Conservation (phyloP, 2,329 filamentous ascomycete genomes). For the Cordyceps tenuipes region DNA sequence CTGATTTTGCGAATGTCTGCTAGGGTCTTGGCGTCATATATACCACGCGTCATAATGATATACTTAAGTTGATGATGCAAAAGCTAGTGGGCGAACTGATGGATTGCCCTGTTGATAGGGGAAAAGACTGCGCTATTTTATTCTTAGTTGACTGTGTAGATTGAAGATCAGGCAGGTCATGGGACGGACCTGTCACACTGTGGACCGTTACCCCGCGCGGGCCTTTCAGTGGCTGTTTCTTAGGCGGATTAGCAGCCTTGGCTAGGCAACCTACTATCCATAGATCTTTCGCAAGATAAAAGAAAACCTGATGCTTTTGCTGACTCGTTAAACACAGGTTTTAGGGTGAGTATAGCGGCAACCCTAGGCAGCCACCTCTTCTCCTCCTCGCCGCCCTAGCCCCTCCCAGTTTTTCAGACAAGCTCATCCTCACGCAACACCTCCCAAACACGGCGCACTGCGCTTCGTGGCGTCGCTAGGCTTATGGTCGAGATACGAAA, state of each 20-base stretch:
- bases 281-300: not conserved
- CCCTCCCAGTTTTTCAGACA: not conserved
- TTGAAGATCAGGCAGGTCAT: not conserved
- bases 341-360: not conserved
- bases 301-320: not conserved
- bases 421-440: not conserved
- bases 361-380: not conserved
- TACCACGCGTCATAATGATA: not conserved
- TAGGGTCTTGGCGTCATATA: not conserved
- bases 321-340: not conserved
- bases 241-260: not conserved
- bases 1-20: not conserved
- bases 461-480: not conserved
- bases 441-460: not conserved
- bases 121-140: not conserved
- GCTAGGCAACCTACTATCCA: not conserved
- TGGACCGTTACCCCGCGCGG: not conserved
- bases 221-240: not conserved
- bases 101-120: not conserved
- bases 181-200: not conserved
- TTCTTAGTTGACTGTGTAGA: not conserved
- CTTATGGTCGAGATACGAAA: not conserved
- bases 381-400: not conserved
- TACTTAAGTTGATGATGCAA: not conserved
- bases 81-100: not conserved